Conservation (phyloP, 345 rosid genomes). For the Citrus maxima region DNA sequence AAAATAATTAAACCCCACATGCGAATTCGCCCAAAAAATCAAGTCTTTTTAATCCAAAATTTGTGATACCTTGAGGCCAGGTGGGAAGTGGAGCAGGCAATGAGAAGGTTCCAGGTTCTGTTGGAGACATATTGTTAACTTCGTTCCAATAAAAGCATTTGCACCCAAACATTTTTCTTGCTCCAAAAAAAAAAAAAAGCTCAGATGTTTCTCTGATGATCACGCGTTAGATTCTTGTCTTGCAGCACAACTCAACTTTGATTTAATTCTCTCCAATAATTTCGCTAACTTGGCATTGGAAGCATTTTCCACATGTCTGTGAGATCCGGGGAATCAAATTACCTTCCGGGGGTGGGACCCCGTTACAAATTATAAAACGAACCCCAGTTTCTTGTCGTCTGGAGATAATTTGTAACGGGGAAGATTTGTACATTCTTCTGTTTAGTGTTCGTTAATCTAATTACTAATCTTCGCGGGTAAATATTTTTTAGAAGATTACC, state of each 20-base stretch:
- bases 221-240: neutral
- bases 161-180: constrained; percentile 46
- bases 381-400: neutral
- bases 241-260: neutral
- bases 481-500: neutral
- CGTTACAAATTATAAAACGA: neutral
- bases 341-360: neutral
- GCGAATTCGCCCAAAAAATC: neutral
- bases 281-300: neutral
- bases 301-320: neutral
- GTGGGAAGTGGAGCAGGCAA: constrained; percentile 65
- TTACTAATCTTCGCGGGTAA: neutral
- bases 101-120: constrained; percentile 47
- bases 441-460: neutral
- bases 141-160: constrained; percentile 47
- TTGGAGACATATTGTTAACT: constrained; percentile 20
- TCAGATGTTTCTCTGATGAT: neutral
- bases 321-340: neutral
- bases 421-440: neutral
- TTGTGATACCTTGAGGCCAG: constrained; percentile 67
- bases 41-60: neutral
- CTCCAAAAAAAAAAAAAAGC: neutral
- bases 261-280: neutral
- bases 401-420: too few species aligned
- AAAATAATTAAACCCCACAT: neutral